Percentiles rank a stretch among this genome's conserved stretches.
Conservation (phyloP, 768 basidiomycete species). For the Harrya chromipes region DNA sequence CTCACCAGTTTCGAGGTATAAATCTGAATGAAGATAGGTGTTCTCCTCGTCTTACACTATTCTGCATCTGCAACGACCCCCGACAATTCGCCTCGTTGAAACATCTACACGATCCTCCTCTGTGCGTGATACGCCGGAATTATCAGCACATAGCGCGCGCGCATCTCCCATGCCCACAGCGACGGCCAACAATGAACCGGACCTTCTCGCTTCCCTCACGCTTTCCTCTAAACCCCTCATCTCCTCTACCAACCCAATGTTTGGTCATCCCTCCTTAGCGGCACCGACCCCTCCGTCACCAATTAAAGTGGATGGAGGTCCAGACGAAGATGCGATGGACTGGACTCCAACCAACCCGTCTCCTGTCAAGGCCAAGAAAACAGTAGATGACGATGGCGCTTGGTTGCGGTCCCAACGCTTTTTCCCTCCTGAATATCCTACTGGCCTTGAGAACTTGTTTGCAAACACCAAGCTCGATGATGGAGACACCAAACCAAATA, state of each 20-base stretch:
- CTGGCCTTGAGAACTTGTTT: conserved; percentile 70
- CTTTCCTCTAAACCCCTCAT: conserved; percentile 65
- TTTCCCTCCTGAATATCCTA: conserved; percentile 75
- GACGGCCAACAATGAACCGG: conserved; percentile 41
- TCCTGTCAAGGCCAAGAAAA: conserved; percentile 22
- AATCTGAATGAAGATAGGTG: conserved; percentile 38
- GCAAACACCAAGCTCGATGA: conserved; percentile 61
- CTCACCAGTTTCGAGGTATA: not conserved
- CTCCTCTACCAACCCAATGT: conserved; percentile 49
- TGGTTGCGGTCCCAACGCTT: conserved; percentile 72
- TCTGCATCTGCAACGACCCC: conserved; percentile 65
- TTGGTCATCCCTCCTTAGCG: conserved; percentile 65
- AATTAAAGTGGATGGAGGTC: conserved; percentile 26
- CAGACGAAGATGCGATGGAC: conserved; percentile 52
- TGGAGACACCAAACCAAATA: conserved; percentile 1
- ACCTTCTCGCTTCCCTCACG: conserved; percentile 59
- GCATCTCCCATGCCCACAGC: conserved; percentile 26
- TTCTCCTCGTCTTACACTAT: conserved; percentile 49
- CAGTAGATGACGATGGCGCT: conserved; percentile 34
- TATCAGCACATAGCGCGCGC: conserved; percentile 18
- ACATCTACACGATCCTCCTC: conserved; percentile 40
- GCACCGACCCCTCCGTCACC: conserved; percentile 21
- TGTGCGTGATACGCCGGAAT: conserved; percentile 42
- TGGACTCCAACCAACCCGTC: conserved; percentile 58
- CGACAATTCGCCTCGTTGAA: conserved; percentile 67